A percentile compares a stretch with the other conserved stretches of the same genome.
These are phyloP conservation scores for Barbatosphaeria neglecta DNA, from an alignment of 495 filamentous ascomycete species.

Conservation along the genomic window DNA sequence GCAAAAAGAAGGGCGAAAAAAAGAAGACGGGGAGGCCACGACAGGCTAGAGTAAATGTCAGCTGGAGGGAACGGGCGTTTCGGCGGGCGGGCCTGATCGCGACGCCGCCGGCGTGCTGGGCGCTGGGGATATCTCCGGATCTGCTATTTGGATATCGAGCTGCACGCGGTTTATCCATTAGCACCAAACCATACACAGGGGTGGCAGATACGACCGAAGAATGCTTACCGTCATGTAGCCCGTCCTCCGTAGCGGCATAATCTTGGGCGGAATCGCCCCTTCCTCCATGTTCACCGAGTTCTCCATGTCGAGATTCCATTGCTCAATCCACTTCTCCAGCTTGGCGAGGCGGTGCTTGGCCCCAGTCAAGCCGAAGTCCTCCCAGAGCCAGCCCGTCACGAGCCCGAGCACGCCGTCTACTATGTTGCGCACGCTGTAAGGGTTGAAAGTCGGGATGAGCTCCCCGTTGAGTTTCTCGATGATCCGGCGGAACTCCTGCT, in stretches of 20 bases:
- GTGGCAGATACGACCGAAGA: too few species aligned
- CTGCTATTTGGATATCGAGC: slow-evolving; percentile 26
- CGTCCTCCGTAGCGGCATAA: slow-evolving; percentile 66
- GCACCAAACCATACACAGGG: not conserved
- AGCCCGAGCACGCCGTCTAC: slow-evolving; percentile 66
- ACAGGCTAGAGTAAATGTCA: not conserved
- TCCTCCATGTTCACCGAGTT: slow-evolving; percentile 38
- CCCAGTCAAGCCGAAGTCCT: slow-evolving; percentile 66
- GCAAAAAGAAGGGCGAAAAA: not conserved
- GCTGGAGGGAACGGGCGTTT: slow-evolving; percentile 3
- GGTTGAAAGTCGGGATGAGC: slow-evolving; percentile 60
- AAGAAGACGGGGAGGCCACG: not conserved
- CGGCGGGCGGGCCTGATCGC: slow-evolving; percentile 1
- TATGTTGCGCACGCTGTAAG: slow-evolving; percentile 57
- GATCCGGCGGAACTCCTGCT: slow-evolving; percentile 70
- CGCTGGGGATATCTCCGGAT: slow-evolving; percentile 21
- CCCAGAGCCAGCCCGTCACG: slow-evolving; percentile 84
- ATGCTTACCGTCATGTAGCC: slow-evolving; percentile 71
- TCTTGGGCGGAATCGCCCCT: slow-evolving; percentile 47
- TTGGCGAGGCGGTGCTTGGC: slow-evolving; percentile 54
- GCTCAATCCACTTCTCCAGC: slow-evolving; percentile 67
- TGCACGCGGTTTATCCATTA: slow-evolving; percentile 4
- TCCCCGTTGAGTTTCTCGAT: slow-evolving; percentile 66
- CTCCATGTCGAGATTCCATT: slow-evolving; percentile 62
- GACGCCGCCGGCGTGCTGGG: slow-evolving; percentile 16